Percentiles rank a stretch among this genome's conserved stretches.
phyloP scores from a whole-genome alignment of 2,329 filamentous ascomycete genomes.

The Fusarium sp. region DNA sequence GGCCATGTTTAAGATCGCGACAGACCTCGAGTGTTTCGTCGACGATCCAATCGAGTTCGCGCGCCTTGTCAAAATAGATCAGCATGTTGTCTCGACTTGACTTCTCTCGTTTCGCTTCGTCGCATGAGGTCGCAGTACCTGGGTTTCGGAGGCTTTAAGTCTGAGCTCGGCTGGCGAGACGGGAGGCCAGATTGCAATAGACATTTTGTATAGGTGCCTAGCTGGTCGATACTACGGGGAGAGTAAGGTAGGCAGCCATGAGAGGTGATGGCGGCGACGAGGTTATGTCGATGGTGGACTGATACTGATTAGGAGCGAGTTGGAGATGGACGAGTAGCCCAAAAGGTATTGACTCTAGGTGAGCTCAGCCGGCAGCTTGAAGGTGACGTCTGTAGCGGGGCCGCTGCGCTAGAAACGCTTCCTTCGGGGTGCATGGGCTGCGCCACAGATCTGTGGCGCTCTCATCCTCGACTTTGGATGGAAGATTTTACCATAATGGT shows the following conservation, averaged over 20 bases:
- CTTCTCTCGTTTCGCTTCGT: background rate
- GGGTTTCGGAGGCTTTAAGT: slow-evolving; percentile 61
- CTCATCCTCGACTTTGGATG: background rate
- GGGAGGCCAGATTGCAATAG: slow-evolving; percentile 69
- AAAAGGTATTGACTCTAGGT: slow-evolving; percentile 5
- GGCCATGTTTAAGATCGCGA: slow-evolving; percentile 68
- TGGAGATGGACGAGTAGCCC: slow-evolving; percentile 35
- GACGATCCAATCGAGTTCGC: slow-evolving; percentile 68
- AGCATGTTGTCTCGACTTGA: slow-evolving; percentile 39
- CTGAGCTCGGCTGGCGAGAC: slow-evolving; percentile 63
- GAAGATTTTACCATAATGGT: background rate
- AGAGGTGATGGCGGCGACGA: slow-evolving; percentile 8
- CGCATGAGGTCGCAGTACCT: slow-evolving; percentile 55
- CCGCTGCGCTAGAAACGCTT: slow-evolving; percentile 7
- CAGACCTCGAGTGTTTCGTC: slow-evolving; percentile 62
- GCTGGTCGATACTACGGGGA: slow-evolving; percentile 1
- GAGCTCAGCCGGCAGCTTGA: slow-evolving; percentile 12
- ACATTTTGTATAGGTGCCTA: slow-evolving; percentile 57
- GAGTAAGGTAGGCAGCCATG: slow-evolving; percentile 41
- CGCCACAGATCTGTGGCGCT: slow-evolving; percentile 34
- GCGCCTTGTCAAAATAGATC: slow-evolving; percentile 53
- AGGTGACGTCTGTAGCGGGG: slow-evolving; percentile 38
- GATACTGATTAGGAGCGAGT: slow-evolving; percentile 28
- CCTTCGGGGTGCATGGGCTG: slow-evolving; percentile 14
- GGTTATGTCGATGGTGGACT: background rate